Conservation (phyloP, 2,329 filamentous ascomycete genomes). For the Drechmeria coniospora region DNA sequence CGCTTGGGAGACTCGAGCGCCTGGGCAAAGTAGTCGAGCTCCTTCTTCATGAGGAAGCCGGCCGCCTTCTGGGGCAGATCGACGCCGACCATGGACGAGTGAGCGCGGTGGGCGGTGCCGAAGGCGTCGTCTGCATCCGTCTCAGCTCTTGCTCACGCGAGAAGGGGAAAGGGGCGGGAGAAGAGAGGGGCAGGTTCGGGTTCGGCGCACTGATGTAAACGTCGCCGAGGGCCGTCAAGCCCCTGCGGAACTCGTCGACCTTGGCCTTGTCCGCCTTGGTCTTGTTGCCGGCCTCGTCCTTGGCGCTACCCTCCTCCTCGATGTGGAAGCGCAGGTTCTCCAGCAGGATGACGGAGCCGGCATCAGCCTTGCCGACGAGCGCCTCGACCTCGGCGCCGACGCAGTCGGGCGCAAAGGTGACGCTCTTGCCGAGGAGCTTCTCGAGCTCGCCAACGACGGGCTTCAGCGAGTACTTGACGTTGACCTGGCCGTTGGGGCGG, state of each 20-base stretch:
- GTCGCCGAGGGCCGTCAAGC: constrained; percentile 84
- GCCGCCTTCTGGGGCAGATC: constrained; percentile 93
- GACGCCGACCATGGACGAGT: constrained; percentile 98
- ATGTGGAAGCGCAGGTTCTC: constrained; percentile 98
- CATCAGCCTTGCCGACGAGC: constrained; percentile 66
- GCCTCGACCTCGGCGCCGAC: constrained; percentile 85
- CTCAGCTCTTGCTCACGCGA: too few relatives aligned
- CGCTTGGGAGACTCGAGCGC: constrained; percentile 85
- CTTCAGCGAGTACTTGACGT: constrained; percentile 88
- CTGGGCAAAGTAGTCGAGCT: constrained; percentile 98
- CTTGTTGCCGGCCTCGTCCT: constrained; percentile 92
- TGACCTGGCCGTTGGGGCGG: constrained; percentile 78
- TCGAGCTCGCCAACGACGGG: constrained; percentile 83
- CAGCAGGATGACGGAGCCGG: constrained; percentile 74
- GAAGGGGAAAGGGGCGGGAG: neutral
- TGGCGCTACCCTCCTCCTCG: constrained; percentile 93
- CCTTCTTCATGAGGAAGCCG: constrained; percentile 99
- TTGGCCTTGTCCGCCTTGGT: constrained; percentile 90
- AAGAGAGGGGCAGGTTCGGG: neutral
- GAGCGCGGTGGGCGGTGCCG: constrained; percentile 92
- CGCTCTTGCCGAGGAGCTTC: constrained; percentile 71
- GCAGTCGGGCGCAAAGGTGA: constrained; percentile 80
- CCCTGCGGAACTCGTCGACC: constrained; percentile 89
- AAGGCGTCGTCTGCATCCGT: constrained; percentile 91
- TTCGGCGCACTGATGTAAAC: constrained; percentile 74